phyloP scores from a whole-genome alignment of 2,329 filamentous ascomycete species.

The Cercospora zeae-maydis region DNA sequence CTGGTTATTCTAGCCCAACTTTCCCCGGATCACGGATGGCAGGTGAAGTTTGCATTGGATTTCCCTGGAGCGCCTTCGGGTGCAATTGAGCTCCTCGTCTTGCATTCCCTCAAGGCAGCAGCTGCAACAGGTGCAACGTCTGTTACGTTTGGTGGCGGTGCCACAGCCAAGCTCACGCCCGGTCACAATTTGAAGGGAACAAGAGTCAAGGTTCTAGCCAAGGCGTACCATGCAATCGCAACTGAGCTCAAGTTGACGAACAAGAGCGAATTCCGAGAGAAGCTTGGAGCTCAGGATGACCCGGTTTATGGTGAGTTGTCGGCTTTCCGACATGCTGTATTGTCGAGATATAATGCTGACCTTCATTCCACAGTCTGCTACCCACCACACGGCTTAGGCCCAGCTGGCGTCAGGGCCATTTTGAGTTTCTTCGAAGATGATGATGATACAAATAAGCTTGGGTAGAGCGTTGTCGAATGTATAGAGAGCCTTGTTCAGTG shows the following conservation, averaged over 20 bases:
- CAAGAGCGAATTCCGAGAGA: slow-evolving; percentile 86
- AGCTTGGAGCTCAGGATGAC: slow-evolving; percentile 81
- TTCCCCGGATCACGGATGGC: slow-evolving; percentile 77
- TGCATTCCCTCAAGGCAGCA: slow-evolving; percentile 63
- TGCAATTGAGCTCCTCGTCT: slow-evolving; percentile 79
- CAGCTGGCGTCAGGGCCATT: slow-evolving; percentile 78
- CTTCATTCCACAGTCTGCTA: slow-evolving; percentile 62
- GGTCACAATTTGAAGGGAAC: slow-evolving; percentile 79
- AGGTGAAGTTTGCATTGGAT: slow-evolving; percentile 94
- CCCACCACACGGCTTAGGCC: slow-evolving; percentile 77
- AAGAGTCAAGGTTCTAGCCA: slow-evolving; percentile 74
- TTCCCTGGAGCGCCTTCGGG: slow-evolving; percentile 85
- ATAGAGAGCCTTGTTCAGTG: background rate
- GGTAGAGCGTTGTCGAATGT: slow-evolving; percentile 13
- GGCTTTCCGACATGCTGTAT: background rate
- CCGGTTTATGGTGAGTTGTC: slow-evolving; percentile 59
- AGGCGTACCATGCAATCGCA: slow-evolving; percentile 76
- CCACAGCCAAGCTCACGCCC: slow-evolving; percentile 67
- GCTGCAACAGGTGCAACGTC: slow-evolving; percentile 57
- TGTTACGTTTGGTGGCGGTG: slow-evolving; percentile 86
- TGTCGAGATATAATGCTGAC: background rate
- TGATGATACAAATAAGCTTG: slow-evolving; percentile 28
- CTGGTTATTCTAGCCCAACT: slow-evolving; percentile 82
- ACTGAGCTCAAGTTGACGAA: slow-evolving; percentile 77
- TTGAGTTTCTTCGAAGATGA: slow-evolving; percentile 85